phyloP scores from a whole-genome alignment of 371 early-diverging fungal species.

The Mucor plumbeus region DNA sequence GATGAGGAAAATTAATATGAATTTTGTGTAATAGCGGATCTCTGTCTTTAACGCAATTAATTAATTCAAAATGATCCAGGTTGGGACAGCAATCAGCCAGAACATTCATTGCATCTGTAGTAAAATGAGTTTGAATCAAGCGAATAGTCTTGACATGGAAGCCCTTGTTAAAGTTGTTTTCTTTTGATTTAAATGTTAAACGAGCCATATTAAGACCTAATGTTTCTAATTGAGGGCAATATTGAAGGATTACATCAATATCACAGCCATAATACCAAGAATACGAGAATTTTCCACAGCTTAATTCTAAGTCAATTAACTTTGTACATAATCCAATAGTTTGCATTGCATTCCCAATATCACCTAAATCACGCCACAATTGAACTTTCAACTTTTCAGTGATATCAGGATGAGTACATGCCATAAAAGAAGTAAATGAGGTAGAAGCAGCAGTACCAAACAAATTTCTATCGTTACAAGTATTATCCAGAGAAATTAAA shows the following conservation, averaged over 20 bases:
- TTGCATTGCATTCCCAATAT: neutral
- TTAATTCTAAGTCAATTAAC: constrained; percentile 15
- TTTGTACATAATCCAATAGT: neutral
- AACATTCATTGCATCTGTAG: constrained; percentile 10
- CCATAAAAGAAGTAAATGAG: constrained; percentile 8
- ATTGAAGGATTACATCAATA: constrained; percentile 5
- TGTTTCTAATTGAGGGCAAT: constrained; percentile 11
- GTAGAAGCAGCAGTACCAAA: constrained; percentile 4
- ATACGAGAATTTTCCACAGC: constrained; percentile 14
- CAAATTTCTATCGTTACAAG: neutral
- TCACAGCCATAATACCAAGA: constrained; percentile 20
- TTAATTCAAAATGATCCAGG: constrained; percentile 1
- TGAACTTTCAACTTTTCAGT: neutral
- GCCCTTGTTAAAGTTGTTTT: neutral
- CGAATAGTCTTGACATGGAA: constrained; percentile 3
- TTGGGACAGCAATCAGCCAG: constrained; percentile 11
- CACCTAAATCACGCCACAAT: constrained; percentile 14
- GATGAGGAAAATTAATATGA: neutral
- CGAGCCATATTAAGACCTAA: constrained; percentile 5
- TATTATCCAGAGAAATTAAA: neutral
- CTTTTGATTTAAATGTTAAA: neutral
- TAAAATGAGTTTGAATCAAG: constrained; percentile 12
- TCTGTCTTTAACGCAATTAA: constrained; percentile 17
- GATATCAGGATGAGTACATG: neutral
- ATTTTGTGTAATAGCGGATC: constrained; percentile 5